Evolutionary conservation across 1,284 basidiomycete genomes (phyloP), one percentile per base, ranked within the genome.

Genomic region (Ganoderma boninense): DNA sequence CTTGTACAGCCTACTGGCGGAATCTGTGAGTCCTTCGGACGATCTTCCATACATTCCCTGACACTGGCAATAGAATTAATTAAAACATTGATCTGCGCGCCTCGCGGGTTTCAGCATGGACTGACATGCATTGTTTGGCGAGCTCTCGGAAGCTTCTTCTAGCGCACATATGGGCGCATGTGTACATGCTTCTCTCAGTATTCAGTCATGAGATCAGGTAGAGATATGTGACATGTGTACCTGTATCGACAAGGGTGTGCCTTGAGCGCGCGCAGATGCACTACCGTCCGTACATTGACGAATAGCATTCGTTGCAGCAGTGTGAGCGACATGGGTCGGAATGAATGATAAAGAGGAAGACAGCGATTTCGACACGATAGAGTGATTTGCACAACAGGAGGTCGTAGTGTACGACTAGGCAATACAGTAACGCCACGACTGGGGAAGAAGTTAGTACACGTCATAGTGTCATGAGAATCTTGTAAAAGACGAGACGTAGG

Each of bases 351-450:
- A 8, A 20, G 32, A 61, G 8, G 7, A 38, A 61, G 40, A 43
- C 35, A 43, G 40, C 60, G 23, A 60, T 60, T n/a, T 23, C 35
- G 1, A 14, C 23, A 40, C 13, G 6, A 35, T 40, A 18, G 11
- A n/a, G 38, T 8, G 60, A 62, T n/a, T 23, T 18, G 60, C 40
- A 40, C 40, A 62, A n/a, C 60, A 62, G 40, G 60, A 62, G 4
- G 40, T 26, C 38, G 40, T 43, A 62, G 23, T 42, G 60, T 62
- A 62, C 60, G 43, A 40, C 57, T 60, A 60, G 20, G 32, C 13
- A 32, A n/a, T n/a, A 62, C 60, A 62, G 23, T 62, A 40, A 7
- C 6, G 23, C 43, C 60, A 18, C 18, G 23, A 43, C 20, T 52
- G 13, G 10, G 11, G 23, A 52, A 23, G 49, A 26, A 11, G 46